phyloP scores from a whole-genome alignment of 1,139 yeast species.

The Candida sojae region DNA sequence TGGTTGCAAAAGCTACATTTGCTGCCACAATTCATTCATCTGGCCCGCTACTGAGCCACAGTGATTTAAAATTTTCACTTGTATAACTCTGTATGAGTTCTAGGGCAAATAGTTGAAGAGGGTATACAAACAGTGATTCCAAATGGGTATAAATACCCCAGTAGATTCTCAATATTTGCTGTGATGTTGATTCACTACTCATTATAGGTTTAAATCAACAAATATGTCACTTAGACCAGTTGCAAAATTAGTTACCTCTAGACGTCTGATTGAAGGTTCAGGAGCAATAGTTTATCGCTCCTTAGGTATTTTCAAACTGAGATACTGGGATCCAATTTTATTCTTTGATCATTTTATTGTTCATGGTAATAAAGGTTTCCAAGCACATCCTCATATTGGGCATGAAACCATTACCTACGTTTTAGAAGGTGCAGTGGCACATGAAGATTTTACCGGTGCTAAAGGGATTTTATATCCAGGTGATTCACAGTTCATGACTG shows the following conservation, averaged over 20 bases:
- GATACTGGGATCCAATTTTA: conserved; percentile 81
- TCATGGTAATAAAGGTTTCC: conserved; percentile 69
- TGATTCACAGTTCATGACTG: conserved; percentile 93
- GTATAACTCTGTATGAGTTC: no score
- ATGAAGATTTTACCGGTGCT: conserved; percentile 88
- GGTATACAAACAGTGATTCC: no score
- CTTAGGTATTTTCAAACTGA: conserved; percentile 64
- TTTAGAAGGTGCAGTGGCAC: conserved; percentile 76
- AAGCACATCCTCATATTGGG: conserved; percentile 92
- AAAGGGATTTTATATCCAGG: conserved; percentile 79
- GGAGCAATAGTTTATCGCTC: conserved; percentile 89
- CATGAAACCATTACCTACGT: conserved; percentile 85
- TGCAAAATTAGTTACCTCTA: conserved; percentile 59
- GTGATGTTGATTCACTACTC: neutral
- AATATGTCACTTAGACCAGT: conserved; percentile 46
- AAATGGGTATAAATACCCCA: neutral
- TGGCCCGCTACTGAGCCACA: neutral
- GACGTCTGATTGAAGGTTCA: conserved; percentile 82
- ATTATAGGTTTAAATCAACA: neutral
- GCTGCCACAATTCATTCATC: neutral
- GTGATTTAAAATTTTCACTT: neutral
- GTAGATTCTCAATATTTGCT: neutral
- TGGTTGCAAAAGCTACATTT: neutral
- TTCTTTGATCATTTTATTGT: conserved; percentile 77
- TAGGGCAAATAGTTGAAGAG: no score